Percentiles rank a stretch among this genome's conserved stretches.
Conservation (phyloP, 2,329 filamentous ascomycete genomes). For the Scedosporium aurantiacum region DNA sequence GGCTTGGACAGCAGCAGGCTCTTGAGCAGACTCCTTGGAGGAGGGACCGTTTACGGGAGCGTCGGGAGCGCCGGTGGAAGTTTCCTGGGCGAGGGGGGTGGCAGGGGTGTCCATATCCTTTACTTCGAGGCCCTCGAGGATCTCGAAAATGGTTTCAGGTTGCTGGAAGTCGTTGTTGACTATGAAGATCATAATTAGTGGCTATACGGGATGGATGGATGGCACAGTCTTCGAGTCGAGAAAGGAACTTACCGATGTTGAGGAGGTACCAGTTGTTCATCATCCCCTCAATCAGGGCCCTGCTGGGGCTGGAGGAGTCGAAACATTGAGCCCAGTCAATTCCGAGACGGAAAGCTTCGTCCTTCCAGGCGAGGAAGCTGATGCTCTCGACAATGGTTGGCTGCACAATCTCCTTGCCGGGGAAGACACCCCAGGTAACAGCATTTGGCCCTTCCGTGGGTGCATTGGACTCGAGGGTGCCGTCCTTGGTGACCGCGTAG, state of each 20-base stretch:
- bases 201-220: constrained; percentile 5
- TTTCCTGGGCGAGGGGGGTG: neutral
- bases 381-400: constrained; percentile 98
- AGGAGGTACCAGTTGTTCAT: constrained; percentile 90
- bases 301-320: constrained; percentile 62
- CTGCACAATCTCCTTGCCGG: constrained; percentile 98
- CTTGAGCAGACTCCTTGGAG: neutral
- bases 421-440: constrained; percentile 99
- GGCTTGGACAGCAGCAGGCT: neutral
- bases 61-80: neutral
- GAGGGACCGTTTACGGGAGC: no score
- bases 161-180: constrained; percentile 98
- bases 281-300: constrained; percentile 66
- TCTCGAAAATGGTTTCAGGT: constrained; percentile 66
- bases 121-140: constrained; percentile 72
- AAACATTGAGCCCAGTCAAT: constrained; percentile 93
- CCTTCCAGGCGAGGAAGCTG: constrained; percentile 96
- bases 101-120: constrained; percentile 41
- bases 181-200: constrained; percentile 20
- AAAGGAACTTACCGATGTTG: constrained; percentile 66
- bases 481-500: constrained; percentile 80
- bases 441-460: constrained; percentile 83
- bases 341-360: constrained; percentile 89
- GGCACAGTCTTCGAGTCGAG: neutral
- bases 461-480: constrained; percentile 74